phyloP scores from a whole-genome alignment of 176 grass and related monocot species.

The Panicum miliaceum region DNA sequence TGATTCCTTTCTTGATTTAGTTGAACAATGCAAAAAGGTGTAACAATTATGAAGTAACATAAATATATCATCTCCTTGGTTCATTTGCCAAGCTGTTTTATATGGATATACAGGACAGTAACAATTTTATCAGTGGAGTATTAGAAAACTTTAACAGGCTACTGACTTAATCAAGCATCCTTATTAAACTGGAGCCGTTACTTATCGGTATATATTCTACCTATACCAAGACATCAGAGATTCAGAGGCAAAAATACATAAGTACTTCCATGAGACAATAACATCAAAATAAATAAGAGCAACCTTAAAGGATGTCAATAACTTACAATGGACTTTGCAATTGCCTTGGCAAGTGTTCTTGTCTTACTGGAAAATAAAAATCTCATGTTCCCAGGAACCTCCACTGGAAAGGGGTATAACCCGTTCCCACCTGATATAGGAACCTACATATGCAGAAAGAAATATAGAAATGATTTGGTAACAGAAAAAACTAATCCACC shows the following conservation, averaged over 20 bases:
- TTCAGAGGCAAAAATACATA: not conserved
- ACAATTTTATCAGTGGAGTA: slow-evolving; percentile 19
- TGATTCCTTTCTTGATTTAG: not conserved
- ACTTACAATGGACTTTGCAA: slow-evolving; percentile 95
- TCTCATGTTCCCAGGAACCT: slow-evolving; percentile 79
- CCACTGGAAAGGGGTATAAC: slow-evolving; percentile 82
- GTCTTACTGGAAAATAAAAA: slow-evolving; percentile 89
- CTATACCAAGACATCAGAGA: not conserved
- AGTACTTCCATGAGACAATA: not conserved
- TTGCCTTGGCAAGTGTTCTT: slow-evolving; percentile 75
- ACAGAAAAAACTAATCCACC: not conserved
- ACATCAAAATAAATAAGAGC: slow-evolving; percentile 3
- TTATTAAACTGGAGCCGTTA: slow-evolving; percentile 25
- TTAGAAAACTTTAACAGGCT: not conserved
- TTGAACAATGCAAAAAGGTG: slow-evolving; percentile 21
- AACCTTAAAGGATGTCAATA: slow-evolving; percentile 4
- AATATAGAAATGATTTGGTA: slow-evolving; percentile 28
- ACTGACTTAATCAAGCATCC: not conserved
- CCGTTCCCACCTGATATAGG: slow-evolving; percentile 82
- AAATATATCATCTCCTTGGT: slow-evolving; percentile 10
- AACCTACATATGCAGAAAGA: slow-evolving; percentile 58
- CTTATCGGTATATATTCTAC: not conserved
- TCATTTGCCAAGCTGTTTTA: slow-evolving; percentile 5
- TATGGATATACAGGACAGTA: slow-evolving; percentile 7
- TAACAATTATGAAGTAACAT: slow-evolving; percentile 37